phyloP scores from a whole-genome alignment of 371 early-diverging fungal genomes.

The Nosema muscidifuracis region DNA sequence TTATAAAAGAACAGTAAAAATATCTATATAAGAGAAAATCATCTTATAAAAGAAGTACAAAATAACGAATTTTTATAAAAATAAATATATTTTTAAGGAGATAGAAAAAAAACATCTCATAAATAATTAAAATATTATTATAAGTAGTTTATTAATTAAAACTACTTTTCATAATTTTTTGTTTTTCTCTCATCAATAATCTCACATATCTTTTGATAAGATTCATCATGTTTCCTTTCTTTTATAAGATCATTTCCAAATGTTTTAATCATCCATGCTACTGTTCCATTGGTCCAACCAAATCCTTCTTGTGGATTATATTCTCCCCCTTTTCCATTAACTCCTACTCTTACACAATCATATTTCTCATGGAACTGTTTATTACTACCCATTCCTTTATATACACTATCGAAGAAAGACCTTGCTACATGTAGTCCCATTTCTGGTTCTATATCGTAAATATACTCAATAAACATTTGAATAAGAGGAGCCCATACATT shows the following conservation, averaged over 20 bases:
- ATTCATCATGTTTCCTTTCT: conserved; percentile 6
- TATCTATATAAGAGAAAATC: too few relatives aligned
- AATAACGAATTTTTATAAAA: too few relatives aligned
- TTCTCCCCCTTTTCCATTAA: conserved; percentile 72
- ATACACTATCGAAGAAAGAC: conserved; percentile 64
- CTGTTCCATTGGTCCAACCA: conserved; percentile 82
- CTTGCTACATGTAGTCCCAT: conserved; percentile 66
- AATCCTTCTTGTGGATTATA: conserved; percentile 75
- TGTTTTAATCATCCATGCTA: conserved; percentile 66
- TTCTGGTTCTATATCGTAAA: conserved; percentile 26
- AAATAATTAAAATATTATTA: too few relatives aligned
- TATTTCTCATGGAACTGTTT: conserved; percentile 76
- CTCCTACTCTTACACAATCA: conserved; percentile 65
- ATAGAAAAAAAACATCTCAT: too few relatives aligned
- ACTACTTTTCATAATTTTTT: too few relatives aligned
- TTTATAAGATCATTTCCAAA: conserved; percentile 61
- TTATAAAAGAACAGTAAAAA: too few relatives aligned
- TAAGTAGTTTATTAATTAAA: too few relatives aligned
- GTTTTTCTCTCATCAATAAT: not conserved
- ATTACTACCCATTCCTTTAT: conserved; percentile 68
- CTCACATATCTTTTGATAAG: conserved; percentile 25
- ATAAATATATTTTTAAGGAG: too few relatives aligned
- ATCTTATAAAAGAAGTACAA: too few relatives aligned
- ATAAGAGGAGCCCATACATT: conserved; percentile 70
- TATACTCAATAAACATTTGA: conserved; percentile 49